These are phyloP conservation scores for Pelargonium australe DNA, from an alignment of 441 rosid genomes.

Conservation along the genomic window DNA sequence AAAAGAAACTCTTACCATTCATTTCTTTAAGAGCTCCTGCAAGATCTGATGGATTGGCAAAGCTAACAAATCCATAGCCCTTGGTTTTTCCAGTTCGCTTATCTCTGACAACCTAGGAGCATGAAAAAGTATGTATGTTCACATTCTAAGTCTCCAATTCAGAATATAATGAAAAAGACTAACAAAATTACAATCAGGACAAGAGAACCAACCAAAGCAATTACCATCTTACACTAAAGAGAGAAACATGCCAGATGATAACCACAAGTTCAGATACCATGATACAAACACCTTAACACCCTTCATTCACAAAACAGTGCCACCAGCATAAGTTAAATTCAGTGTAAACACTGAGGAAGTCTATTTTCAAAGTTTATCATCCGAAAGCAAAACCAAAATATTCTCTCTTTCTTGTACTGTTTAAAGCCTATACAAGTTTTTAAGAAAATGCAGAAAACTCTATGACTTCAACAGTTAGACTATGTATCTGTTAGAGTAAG, in stretches of 20 bases:
- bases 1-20: constrained; percentile 51
- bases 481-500: no score
- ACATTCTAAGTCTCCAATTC: background rate
- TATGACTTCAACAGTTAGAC: no score
- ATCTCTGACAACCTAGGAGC: constrained; percentile 75
- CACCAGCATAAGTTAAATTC: background rate
- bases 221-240: background rate
- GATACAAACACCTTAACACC: background rate
- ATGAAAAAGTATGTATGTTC: background rate
- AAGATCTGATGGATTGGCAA: constrained; percentile 68
- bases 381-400: background rate
- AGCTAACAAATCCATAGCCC: constrained; percentile 96
- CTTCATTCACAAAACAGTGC: background rate
- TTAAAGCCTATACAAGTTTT: no score
- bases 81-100: constrained; percentile 92
- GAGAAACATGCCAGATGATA: background rate
- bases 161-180: background rate
- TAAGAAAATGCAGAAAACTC: no score
- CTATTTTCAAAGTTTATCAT: no score
- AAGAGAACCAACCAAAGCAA: background rate
- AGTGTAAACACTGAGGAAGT: no score
- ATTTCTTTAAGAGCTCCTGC: constrained; percentile 89
- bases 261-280: background rate
- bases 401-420: no score
- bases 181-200: background rate